Evolutionary conservation across 2,329 filamentous ascomycete species (phyloP).

Genomic region (Neofusicoccum umdonicola): DNA sequence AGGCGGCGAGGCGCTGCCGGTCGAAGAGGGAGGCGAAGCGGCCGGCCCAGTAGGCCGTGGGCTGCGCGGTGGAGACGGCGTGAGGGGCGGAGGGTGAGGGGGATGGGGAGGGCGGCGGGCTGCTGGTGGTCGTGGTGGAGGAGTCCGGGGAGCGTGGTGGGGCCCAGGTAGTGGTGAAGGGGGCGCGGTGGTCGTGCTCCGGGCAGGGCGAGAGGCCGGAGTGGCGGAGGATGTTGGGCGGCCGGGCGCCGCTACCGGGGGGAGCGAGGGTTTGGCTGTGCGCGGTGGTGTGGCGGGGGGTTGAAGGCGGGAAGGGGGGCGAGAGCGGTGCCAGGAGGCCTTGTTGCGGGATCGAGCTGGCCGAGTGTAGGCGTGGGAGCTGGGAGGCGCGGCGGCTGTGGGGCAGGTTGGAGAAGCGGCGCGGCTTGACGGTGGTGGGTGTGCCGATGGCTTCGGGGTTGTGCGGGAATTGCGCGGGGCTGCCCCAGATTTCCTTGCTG

Average conservation of each 20-base stretch:
- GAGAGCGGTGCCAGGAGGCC: background rate
- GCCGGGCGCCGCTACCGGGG: background rate
- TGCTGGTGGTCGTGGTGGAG: background rate
- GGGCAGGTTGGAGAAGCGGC: background rate
- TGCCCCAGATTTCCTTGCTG: background rate
- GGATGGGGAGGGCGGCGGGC: background rate
- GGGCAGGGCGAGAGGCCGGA: background rate
- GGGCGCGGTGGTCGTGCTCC: background rate
- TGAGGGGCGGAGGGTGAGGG: background rate
- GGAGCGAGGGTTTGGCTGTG: background rate
- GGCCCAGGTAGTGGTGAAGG: background rate
- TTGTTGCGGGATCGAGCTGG: background rate
- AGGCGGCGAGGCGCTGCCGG: constrained; percentile 47
- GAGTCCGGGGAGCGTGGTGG: background rate
- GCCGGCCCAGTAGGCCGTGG: constrained; percentile 60
- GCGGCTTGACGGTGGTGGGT: background rate
- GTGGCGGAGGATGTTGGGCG: constrained; percentile 6
- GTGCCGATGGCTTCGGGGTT: background rate
- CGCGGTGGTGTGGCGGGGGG: background rate
- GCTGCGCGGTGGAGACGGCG: constrained; percentile 34
- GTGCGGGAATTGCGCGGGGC: no score
- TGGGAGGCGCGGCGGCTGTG: background rate
- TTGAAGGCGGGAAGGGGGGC: background rate
- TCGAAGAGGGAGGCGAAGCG: constrained; percentile 60
- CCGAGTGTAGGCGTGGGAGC: background rate